Percentiles rank a stretch among this genome's conserved stretches.
phyloP scores from a whole-genome alignment of 2,329 filamentous ascomycete species.

The Grosmannia clavigera region DNA sequence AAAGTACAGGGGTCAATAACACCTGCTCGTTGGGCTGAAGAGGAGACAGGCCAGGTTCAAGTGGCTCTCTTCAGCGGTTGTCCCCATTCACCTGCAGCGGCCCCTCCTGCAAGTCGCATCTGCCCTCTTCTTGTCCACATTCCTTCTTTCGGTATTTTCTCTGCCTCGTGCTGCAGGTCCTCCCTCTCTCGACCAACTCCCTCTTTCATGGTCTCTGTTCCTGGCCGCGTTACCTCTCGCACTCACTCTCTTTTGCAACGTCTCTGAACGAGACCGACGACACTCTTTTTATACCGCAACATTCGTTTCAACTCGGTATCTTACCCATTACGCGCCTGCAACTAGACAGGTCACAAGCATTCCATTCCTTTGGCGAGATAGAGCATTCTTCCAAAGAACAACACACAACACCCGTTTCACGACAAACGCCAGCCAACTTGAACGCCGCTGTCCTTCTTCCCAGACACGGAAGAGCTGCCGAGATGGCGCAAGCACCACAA shows the following conservation, averaged over 20 bases:
- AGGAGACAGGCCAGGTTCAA: background rate
- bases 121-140: conserved; percentile 3
- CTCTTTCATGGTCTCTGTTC: background rate
- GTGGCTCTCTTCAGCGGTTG: background rate
- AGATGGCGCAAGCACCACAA: conserved; percentile 6
- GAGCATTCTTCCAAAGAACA: background rate
- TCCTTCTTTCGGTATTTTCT: conserved; percentile 5
- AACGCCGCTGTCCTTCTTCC: background rate
- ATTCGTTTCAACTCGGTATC: background rate
- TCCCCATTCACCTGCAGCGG: background rate
- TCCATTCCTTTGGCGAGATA: background rate
- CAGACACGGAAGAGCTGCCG: background rate
- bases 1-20: too few species aligned
- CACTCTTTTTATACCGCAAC: background rate
- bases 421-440: background rate
- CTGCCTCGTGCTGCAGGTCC: background rate
- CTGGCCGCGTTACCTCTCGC: background rate
- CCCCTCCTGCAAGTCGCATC: background rate
- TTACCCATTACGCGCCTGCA: background rate
- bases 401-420: background rate
- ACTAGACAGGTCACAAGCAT: background rate
- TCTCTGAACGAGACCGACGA: background rate
- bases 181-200: conserved; percentile 5
- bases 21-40: background rate
- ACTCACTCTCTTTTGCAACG: background rate